Base-by-base conservation (phyloP, 2,329 filamentous ascomycete species). In the Neophaeococcomyces mojaviensis region DNA sequence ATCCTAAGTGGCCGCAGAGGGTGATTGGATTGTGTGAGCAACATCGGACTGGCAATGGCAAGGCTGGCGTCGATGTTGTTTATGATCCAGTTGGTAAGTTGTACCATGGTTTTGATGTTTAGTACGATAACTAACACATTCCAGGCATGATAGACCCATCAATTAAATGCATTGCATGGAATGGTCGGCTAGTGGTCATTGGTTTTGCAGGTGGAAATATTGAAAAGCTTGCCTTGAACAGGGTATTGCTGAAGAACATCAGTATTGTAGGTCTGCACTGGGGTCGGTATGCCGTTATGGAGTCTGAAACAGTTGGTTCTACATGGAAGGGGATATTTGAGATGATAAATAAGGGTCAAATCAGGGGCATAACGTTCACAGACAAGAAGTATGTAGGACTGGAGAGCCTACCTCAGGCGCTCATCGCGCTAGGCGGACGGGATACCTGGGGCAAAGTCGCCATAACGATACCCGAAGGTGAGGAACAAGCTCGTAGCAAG, bases 361-460 rank as follows among this genome's bases (percentile, higher is more conserved):
- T 95, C 59, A 79, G 69, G 58, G 85, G 86, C 0, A 96, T 88
- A 0, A 82, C 85, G 49, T 97, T 88, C 61, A 81, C 77, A 2
- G 88, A 94, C 61, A 78, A 81, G 64, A 80, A 84, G 58, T 96
- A 88, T 66, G 79, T 85, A 12, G 90, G 90, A 0, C 66, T 97
- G 45, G 88, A 94, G 58, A 82, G 74, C 48, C 77, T 96, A 22
- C 83, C 84, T 0, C 78, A 77, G 50, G 89, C 89, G 1, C 64
- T 97, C 58, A 73, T 82, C 58, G 85, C 85, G 2, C 67, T 97
- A 46, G 89, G 87, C 1, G 79, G 79, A 1, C 74, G 90, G 49
- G 86, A 84, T 41, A 95, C 88, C 1, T 97, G 90, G 90, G 90
- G 90, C 0, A 97, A 97, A 74, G 90, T 97, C 1, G 87, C 96